Base-by-base conservation (phyloP, 2,329 filamentous ascomycete species). In the Basipetospora sp. region DNA sequence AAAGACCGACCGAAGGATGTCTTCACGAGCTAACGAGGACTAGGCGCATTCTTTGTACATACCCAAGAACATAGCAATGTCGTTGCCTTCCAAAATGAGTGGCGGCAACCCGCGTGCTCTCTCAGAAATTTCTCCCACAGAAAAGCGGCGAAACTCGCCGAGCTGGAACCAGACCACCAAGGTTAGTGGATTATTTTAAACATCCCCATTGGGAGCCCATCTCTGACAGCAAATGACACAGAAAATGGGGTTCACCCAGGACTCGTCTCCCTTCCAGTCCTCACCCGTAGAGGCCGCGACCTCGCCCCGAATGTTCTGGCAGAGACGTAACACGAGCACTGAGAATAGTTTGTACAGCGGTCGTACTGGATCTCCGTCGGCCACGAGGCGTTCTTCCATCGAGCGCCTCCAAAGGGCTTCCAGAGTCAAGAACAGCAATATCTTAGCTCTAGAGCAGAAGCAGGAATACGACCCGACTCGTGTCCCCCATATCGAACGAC, bases 371-470 rank as follows among this genome's bases (percentile, higher is more conserved):
- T 76, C 80, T 9, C 74, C 78, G 6, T 79, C 80, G 32, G 77
- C 83, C 16, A 78, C 75, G 41, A 81, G 84, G 51, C 79, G 88
- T 53, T 83, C 84, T 32, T 96, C 88, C 14, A 87, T 98, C 47
- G 90, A 98, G 69, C 87, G 87, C 52, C 70, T 98, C 42, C 92
- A 94, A 63, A 84, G 80, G 55, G 87, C 86, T 22, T 94, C 88
- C 39, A 81, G 90, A 43, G 90, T 98, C 51, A 94, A 88, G 69
- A 96, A 94, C 64, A 94, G 88, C 70, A 93, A 80, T 62, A 94
- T 96, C 69, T 84, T 94, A 55, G 86, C 85, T 30, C 80, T 87
- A 39, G 87, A 94, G 60, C 80, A 86, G 53, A 87, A 87, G 61
- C 76, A 86, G 56, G 82, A 92, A 63, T 94, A 94, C 65, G 85